These are phyloP conservation scores for Tuber aestivum DNA, from an alignment of 495 filamentous ascomycete species.

Conservation along the genomic window DNA sequence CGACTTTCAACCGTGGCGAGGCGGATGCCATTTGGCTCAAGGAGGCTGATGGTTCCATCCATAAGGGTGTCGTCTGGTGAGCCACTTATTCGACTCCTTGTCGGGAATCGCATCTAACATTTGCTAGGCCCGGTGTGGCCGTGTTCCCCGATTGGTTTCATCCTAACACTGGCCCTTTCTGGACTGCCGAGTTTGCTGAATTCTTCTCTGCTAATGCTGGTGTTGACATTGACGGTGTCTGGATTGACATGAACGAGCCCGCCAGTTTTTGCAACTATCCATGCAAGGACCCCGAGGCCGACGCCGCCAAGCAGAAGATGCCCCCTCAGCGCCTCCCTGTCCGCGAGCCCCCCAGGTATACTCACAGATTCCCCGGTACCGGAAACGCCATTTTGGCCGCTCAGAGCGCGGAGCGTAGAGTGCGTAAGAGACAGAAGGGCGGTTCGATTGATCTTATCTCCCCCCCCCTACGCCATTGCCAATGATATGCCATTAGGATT, in stretches of 20 bases:
- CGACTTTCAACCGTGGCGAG: constrained; percentile 58
- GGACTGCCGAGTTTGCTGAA: constrained; percentile 62
- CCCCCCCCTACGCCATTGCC: constrained; percentile 70
- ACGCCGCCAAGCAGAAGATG: constrained; percentile 51
- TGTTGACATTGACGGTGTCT: constrained; percentile 76
- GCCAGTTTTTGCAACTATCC: constrained; percentile 68
- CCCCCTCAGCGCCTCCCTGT: constrained; percentile 64
- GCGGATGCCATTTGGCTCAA: constrained; percentile 61
- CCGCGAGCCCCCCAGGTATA: constrained; percentile 54
- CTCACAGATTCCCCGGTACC: constrained; percentile 56
- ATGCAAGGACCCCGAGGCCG: constrained; percentile 57
- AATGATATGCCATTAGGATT: constrained; percentile 60
- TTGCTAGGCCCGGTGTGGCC: constrained; percentile 57
- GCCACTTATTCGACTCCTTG: background rate
- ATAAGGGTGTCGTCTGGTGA: constrained; percentile 71
- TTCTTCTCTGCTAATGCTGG: constrained; percentile 65
- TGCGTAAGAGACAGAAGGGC: constrained; percentile 50
- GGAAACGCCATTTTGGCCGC: background rate
- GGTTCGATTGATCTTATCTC: constrained; percentile 60
- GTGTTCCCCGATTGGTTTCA: constrained; percentile 80
- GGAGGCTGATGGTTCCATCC: constrained; percentile 59
- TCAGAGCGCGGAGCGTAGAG: constrained; percentile 1
- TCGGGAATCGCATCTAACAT: background rate
- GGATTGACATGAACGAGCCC: constrained; percentile 86
- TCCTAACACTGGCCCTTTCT: constrained; percentile 59